Evolutionary conservation across 116 monocot species (phyloP).

Genomic region (Thalassia testudinum): DNA sequence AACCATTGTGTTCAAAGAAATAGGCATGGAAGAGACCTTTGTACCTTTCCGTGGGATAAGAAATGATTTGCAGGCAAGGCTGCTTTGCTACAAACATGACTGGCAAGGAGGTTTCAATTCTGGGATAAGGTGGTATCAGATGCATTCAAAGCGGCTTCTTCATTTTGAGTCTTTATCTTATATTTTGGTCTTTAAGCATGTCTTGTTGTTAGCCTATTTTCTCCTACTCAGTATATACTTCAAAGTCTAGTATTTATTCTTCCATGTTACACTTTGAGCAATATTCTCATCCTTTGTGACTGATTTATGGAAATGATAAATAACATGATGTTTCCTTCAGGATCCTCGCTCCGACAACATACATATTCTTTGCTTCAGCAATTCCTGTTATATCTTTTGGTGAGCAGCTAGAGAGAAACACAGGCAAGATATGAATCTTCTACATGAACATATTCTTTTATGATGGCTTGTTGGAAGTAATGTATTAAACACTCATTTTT

Average conservation of each 20-base stretch:
- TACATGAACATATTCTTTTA: neutral
- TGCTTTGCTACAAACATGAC: conserved; percentile 55
- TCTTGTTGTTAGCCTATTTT: too few species aligned
- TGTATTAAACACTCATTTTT: neutral
- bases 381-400: conserved; percentile 81
- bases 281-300: neutral
- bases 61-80: conserved; percentile 42
- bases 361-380: conserved; percentile 76
- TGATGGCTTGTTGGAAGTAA: neutral
- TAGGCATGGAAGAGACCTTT: conserved; percentile 57
- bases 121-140: conserved; percentile 33
- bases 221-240: too few species aligned
- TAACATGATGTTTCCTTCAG: too few species aligned
- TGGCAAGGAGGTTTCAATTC: conserved; percentile 46
- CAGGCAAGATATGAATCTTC: conserved; percentile 21
- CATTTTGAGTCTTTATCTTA: too few species aligned
- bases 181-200: neutral
- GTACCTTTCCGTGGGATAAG: conserved; percentile 56
- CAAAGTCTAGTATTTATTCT: too few species aligned
- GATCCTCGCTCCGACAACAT: conserved; percentile 69
- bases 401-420: conserved; percentile 62
- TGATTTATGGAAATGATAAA: neutral
- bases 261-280: too few species aligned
- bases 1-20: neutral
- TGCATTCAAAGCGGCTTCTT: neutral